Conservation (phyloP, 306 rosid species). For the Rosa rugosa region DNA sequence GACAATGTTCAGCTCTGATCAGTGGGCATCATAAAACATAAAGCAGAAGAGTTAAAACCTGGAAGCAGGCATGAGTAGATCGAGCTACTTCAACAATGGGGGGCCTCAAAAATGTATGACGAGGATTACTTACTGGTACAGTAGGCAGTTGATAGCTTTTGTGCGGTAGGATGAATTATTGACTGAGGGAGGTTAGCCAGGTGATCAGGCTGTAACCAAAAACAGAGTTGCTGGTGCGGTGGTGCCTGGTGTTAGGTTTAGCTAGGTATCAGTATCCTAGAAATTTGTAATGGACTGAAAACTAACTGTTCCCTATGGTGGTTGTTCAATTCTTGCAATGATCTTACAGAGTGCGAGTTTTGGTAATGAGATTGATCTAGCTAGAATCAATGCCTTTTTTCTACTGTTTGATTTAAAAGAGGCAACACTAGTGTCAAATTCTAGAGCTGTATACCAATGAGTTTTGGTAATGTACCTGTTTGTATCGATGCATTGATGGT, state of each 20-base stretch:
- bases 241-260: not conserved
- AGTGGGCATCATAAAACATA: constrained; percentile 1
- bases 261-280: not conserved
- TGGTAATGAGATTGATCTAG: not conserved
- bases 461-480: not conserved
- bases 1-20: constrained; percentile 23
- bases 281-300: not conserved
- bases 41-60: constrained; percentile 6
- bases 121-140: not conserved
- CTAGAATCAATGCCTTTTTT: not conserved
- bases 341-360: not conserved
- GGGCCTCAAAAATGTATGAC: constrained; percentile 10
- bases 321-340: not conserved
- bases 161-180: constrained; percentile 12
- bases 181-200: not conserved
- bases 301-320: not conserved
- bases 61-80: not conserved
- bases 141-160: not conserved
- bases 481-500: not conserved
- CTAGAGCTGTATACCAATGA: not conserved
- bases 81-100: constrained; percentile 1
- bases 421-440: not conserved
- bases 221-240: not conserved
- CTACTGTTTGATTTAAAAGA: not conserved
- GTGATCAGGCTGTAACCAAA: constrained; percentile 2